A percentile compares a stretch with the other conserved stretches of the same genome.
phyloP scores from a whole-genome alignment of 2,329 filamentous ascomycete species.

The Epichloe gansuensis region DNA sequence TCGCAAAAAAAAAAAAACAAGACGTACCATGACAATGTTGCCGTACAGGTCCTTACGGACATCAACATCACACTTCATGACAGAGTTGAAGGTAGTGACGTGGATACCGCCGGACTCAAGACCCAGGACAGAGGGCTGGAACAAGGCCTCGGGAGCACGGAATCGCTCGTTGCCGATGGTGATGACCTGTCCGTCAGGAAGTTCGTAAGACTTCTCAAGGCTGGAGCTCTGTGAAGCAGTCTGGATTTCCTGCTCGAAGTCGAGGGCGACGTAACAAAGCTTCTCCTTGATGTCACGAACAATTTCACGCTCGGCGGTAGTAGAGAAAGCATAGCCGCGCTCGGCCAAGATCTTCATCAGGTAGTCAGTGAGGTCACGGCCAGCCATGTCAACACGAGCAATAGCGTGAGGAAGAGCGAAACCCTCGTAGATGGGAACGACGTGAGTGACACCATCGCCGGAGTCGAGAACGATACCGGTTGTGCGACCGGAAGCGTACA shows the following conservation, averaged over 20 bases:
- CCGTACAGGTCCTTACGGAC: slow-evolving; percentile 99
- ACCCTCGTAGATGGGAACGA: slow-evolving; percentile 99
- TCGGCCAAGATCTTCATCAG: slow-evolving; percentile 99
- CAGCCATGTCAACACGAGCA: slow-evolving; percentile 99
- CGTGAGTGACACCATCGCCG: slow-evolving; percentile 99
- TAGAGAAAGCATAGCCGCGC: slow-evolving; percentile 99
- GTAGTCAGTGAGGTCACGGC: slow-evolving; percentile 99
- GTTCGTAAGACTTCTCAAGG: slow-evolving; percentile 99
- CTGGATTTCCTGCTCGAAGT: slow-evolving; percentile 99
- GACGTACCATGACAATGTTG: slow-evolving; percentile 98
- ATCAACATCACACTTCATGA: slow-evolving; percentile 99
- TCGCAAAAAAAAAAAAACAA: too few relatives aligned
- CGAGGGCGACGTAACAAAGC: slow-evolving; percentile 99
- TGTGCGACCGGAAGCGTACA: slow-evolving; percentile 99
- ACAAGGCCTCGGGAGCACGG: slow-evolving; percentile 98
- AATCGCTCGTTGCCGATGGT: slow-evolving; percentile 99
- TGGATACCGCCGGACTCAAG: slow-evolving; percentile 98
- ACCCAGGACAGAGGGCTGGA: slow-evolving; percentile 97
- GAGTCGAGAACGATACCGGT: slow-evolving; percentile 99
- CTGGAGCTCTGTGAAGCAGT: slow-evolving; percentile 97
- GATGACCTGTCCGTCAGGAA: slow-evolving; percentile 99
- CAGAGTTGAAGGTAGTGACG: slow-evolving; percentile 99
- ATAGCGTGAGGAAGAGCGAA: slow-evolving; percentile 99
- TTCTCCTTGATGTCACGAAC: slow-evolving; percentile 99
- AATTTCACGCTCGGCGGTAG: slow-evolving; percentile 99